Conservation (phyloP, 331 rosid species). For the Stylosanthes scabra region DNA sequence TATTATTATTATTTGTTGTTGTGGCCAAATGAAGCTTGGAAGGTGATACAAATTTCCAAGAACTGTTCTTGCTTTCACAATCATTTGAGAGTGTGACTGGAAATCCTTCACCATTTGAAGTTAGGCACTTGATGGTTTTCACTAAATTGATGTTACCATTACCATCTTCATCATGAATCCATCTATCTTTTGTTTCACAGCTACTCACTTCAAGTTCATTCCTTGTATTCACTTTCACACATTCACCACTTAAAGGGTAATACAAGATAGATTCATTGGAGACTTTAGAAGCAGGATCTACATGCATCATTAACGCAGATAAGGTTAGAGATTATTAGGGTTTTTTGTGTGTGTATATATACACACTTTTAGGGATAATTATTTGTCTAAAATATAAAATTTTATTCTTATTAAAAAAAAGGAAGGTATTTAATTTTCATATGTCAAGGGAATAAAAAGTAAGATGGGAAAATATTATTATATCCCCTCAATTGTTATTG, state of each 20-base stretch:
- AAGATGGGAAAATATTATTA: no score
- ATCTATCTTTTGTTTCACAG: constrained; percentile 30
- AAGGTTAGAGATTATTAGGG: neutral
- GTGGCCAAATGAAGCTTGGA: constrained; percentile 33
- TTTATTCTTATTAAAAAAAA: no score
- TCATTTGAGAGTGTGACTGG: constrained; percentile 20
- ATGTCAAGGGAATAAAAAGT: no score
- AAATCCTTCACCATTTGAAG: constrained; percentile 16
- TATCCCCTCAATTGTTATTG: no score
- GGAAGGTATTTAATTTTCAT: no score
- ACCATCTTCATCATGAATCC: constrained; percentile 18
- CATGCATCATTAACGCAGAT: constrained; percentile 13
- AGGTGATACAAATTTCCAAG: constrained; percentile 24
- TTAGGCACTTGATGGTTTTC: constrained; percentile 23
- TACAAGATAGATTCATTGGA: constrained; percentile 26
- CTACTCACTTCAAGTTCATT: constrained; percentile 29
- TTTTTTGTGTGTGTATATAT: no score
- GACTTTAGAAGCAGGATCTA: constrained; percentile 40
- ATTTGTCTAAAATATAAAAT: no score
- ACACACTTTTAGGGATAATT: neutral
- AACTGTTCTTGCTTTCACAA: constrained; percentile 18
- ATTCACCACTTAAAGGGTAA: constrained; percentile 35
- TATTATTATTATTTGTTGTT: no score
- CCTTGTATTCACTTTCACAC: constrained; percentile 23
- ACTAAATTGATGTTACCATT: neutral